A percentile compares a stretch with the other conserved stretches of the same genome.
Evolutionary conservation across 768 basidiomycete species (phyloP).

Genomic region (Termitomyces sp.): DNA sequence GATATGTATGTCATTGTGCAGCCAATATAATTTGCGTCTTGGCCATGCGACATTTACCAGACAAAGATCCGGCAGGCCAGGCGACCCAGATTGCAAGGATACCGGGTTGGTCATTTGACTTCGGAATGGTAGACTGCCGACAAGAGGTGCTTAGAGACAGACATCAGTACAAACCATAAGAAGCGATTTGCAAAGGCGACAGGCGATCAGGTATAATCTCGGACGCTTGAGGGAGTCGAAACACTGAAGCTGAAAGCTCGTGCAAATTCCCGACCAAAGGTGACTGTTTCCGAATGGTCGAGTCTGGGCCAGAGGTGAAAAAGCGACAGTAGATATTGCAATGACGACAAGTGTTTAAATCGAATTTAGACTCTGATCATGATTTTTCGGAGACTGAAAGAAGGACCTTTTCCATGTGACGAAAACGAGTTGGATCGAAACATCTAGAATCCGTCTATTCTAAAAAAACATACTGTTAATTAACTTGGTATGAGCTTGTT

Average conservation of each 20-base stretch:
- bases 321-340: no score
- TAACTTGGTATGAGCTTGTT: background rate
- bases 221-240: background rate
- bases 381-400: no score
- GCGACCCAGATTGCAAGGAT: background rate
- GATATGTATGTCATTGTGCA: background rate
- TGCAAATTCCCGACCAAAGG: background rate
- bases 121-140: background rate
- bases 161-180: background rate
- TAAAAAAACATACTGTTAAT: no score
- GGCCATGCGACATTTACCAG: conserved; percentile 12
- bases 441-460: no score
- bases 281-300: background rate
- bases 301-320: background rate
- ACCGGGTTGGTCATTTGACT: background rate
- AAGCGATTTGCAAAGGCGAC: background rate
- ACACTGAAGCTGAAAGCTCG: background rate
- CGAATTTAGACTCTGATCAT: background rate
- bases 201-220: no score
- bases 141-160: background rate
- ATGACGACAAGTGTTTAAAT: no score
- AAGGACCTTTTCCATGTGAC: no score
- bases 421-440: no score
- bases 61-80: conserved; percentile 8
- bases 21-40: background rate